Base-by-base conservation (phyloP, 352 stramenopile species). In the Phytophthora chlamydospora region DNA sequence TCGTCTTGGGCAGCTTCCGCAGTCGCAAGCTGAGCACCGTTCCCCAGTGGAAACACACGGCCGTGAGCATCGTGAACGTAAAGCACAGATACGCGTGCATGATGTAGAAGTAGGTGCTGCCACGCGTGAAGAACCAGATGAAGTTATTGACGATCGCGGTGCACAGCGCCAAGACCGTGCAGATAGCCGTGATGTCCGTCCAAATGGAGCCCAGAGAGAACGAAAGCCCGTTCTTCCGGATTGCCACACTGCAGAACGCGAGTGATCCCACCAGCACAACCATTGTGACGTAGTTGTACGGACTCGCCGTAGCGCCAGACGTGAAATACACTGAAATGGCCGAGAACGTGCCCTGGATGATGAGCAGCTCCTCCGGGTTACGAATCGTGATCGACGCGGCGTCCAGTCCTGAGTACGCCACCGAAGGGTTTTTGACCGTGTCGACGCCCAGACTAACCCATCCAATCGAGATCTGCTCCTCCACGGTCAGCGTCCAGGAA, bases 271-370 rank as follows among this genome's bases (percentile, higher is more conserved):
- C 80, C n/a, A 96, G 70, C 16, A 96, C 76, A 33, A 94, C 87
- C 63, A 96, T 88, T 1, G 85, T 92, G 27, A 96, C 85, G 69
- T 93, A 96, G 46, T 92, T 96, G 73, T 96, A 96, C 55, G 87
- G 85, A 60, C 87, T 94, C 14, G 78, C 71, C n/a, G 68, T 83
- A 5, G 83, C 71, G 11, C 82, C 75, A 1, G 71, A 78, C 21
- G 83, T 61, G 16, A 91, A 57, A 48, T 91, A 83, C 17, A 96
- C 70, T 1, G 80, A 91, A 43, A 94, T 92, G 19, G 82, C 77
- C 29, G 82, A 93, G 50, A 92, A 86, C 0, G 65, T 73, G 16
- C 85, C 82, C 17, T 72, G 51, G 2, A 85, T 82, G 42, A 94
- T 77, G 9, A 90, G 59, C 7, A 81, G 71, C 29, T 78, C 52